Conservation (phyloP, 106 monocot genomes). For the Dioscorea alata region DNA sequence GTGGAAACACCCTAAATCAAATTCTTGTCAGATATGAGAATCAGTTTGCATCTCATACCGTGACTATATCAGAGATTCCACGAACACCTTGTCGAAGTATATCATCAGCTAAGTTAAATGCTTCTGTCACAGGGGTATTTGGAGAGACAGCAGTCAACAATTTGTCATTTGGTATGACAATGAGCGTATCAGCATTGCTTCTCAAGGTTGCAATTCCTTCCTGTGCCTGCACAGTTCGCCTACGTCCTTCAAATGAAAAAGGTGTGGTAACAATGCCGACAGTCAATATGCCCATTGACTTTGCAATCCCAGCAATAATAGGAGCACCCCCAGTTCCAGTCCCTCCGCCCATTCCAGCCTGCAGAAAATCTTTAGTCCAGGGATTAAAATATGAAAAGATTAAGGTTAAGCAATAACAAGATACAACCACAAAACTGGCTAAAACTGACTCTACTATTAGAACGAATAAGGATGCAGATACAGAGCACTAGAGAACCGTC, state of each 20-base stretch:
- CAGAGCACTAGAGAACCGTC: too few relatives aligned
- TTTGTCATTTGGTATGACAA: conserved; percentile 47
- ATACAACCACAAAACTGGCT: neutral
- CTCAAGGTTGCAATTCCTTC: conserved; percentile 47
- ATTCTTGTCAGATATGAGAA: too few relatives aligned
- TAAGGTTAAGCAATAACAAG: neutral
- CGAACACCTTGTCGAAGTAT: conserved; percentile 54
- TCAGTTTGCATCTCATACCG: conserved; percentile 12
- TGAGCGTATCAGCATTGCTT: conserved; percentile 40
- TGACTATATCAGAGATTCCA: conserved; percentile 51
- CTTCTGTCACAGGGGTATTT: conserved; percentile 51
- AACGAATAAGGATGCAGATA: too few relatives aligned
- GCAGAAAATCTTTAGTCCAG: neutral
- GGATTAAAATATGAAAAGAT: neutral
- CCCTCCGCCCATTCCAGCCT: conserved; percentile 60
- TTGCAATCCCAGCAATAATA: conserved; percentile 38
- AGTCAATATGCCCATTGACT: conserved; percentile 48
- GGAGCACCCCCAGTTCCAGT: conserved; percentile 55
- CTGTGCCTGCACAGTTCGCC: conserved; percentile 43
- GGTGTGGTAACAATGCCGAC: conserved; percentile 54
- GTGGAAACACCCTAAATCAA: too few relatives aligned
- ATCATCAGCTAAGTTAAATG: conserved; percentile 49
- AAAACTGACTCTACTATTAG: too few relatives aligned
- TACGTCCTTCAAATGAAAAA: conserved; percentile 45
- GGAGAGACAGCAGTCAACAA: conserved; percentile 53